Evolutionary conservation across 768 basidiomycete genomes (phyloP), one percentile per base, ranked within the genome.

Genomic region (Tephrocybe sp.): DNA sequence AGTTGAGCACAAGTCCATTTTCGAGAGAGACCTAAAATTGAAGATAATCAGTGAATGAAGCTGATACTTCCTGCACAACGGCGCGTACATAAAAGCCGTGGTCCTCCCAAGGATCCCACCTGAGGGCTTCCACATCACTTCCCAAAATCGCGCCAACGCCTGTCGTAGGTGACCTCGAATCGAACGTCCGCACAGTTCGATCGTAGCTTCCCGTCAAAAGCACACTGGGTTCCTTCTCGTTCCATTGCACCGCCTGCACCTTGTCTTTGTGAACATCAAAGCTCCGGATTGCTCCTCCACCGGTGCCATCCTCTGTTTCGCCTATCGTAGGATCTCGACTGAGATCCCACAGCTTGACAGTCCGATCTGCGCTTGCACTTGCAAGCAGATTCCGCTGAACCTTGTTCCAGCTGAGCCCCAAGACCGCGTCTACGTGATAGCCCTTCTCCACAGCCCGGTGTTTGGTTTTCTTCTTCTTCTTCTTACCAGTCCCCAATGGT

Each of bases 271-370:
- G 91, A 24, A 87, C 75, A 55, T 79, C 74, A 67, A 94, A 98
- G 57, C 87, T 93, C 50, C 91, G 78, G 59, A 97, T 80, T 19
- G 94, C 94, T 13, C 78, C 82, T 51, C 68, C 72, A 50, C 70
- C 62, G 45, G 81, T 72, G 10, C 69, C 76, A 33, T 72, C 76
- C 40, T 59, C 53, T 27, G 50, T 60, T 2, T 67, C 63, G 46
- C 62, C 67, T 56, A 67, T 69, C 11, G 73, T 74, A 4, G 83
- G 80, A 45, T 83, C 78, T 12, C 91, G 77, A 31, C 78, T 86
- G 46, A 99, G 75, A 71, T 99, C 97, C 97, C 95, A 99, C 22
- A 99, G 70, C 68, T 99, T 99, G 54, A 99, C 92, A 0, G 95
- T 98, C 45, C 83, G 79, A 70, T 99, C 97, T 1, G 97, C 95